Percentiles rank a stretch among this genome's conserved stretches.
Evolutionary conservation across 768 basidiomycete genomes (phyloP).

Genomic region (Amanita molliuscula): DNA sequence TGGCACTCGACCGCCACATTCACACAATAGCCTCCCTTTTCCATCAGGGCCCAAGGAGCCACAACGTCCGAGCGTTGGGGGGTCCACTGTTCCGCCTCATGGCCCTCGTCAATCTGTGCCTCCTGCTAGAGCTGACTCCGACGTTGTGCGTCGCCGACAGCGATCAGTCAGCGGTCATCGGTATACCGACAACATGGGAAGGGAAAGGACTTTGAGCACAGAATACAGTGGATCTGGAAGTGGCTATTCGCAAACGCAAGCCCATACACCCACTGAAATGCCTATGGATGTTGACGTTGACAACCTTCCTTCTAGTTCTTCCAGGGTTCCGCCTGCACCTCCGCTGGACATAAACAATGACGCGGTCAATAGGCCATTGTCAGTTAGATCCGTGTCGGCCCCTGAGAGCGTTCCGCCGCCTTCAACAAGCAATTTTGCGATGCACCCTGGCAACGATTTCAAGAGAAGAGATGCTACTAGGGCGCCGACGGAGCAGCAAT

Average conservation of each 20-base stretch:
- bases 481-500: background rate
- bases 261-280: slow-evolving; percentile 11
- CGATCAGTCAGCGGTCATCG: background rate
- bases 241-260: slow-evolving; percentile 5
- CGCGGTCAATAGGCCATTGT: background rate
- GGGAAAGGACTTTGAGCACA: background rate
- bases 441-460: background rate
- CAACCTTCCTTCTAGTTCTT: slow-evolving; percentile 12
- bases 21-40: background rate
- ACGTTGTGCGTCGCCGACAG: background rate
- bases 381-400: background rate
- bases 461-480: background rate
- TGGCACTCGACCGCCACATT: background rate
- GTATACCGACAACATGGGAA: background rate
- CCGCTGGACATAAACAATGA: background rate
- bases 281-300: slow-evolving; percentile 19
- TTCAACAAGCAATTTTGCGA: background rate
- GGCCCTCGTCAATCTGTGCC: slow-evolving; percentile 5
- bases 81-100: background rate
- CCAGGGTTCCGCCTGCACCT: slow-evolving; percentile 10
- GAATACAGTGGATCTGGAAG: slow-evolving; percentile 9
- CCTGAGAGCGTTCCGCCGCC: background rate
- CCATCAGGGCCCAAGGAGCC: slow-evolving; percentile 10
- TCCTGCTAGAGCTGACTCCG: slow-evolving; percentile 2
- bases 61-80: slow-evolving; percentile 2